These are phyloP conservation scores for Blastobotrys attinorum DNA, from an alignment of 805 yeast genomes.

Conservation along the genomic window DNA sequence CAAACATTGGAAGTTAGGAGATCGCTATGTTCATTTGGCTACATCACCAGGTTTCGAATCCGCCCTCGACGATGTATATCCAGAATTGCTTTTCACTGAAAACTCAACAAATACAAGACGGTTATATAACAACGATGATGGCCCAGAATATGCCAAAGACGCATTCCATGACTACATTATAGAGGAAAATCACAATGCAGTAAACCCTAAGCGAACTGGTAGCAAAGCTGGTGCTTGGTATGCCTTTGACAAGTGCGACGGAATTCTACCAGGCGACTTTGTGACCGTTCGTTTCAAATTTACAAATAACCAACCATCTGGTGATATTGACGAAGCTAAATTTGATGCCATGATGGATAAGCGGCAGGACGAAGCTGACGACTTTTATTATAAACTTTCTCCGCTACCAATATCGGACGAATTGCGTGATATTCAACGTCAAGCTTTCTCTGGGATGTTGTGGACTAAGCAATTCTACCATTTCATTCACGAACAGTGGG, in stretches of 20 bases:
- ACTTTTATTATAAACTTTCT: slow-evolving; percentile 80
- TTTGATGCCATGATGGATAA: slow-evolving; percentile 62
- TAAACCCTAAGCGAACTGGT: slow-evolving; percentile 65
- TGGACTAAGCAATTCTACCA: slow-evolving; percentile 93
- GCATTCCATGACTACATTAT: slow-evolving; percentile 84
- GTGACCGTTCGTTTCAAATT: slow-evolving; percentile 78
- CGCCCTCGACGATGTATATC: slow-evolving; percentile 57
- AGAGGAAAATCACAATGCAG: slow-evolving; percentile 47
- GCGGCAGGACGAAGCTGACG: slow-evolving; percentile 84
- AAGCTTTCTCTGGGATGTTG: slow-evolving; percentile 86
- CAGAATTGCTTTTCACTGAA: slow-evolving; percentile 74
- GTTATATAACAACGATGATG: slow-evolving; percentile 54
- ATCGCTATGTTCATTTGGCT: slow-evolving; percentile 58
- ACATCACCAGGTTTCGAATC: slow-evolving; percentile 66
- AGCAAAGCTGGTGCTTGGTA: slow-evolving; percentile 85
- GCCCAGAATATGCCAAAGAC: slow-evolving; percentile 63
- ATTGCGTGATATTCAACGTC: slow-evolving; percentile 77
- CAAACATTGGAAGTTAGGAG: slow-evolving; percentile 63
- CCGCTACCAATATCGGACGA: slow-evolving; percentile 80
- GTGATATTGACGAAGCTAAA: slow-evolving; percentile 42
- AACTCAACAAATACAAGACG: slow-evolving; percentile 73
- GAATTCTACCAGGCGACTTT: slow-evolving; percentile 79
- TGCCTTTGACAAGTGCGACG: slow-evolving; percentile 65
- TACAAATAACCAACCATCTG: slow-evolving; percentile 33
- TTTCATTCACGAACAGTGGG: slow-evolving; percentile 81